These are phyloP conservation scores for Cucurbita ficifolia DNA, from an alignment of 306 rosid genomes.

Conservation along the genomic window DNA sequence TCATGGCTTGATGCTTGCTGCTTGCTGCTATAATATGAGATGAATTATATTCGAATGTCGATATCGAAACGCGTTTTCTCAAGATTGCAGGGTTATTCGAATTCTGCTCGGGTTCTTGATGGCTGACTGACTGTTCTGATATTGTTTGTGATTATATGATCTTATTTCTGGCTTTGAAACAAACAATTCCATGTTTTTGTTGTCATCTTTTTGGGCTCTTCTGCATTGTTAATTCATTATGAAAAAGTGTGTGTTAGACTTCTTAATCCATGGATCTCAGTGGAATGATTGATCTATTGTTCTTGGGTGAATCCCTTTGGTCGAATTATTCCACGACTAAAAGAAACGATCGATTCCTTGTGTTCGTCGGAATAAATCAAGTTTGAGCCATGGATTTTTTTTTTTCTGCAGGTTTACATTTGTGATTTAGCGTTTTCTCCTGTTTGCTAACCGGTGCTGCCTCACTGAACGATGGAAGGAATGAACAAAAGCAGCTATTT, in stretches of 20 bases:
- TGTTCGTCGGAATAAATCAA: neutral
- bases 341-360: neutral
- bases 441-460: conserved; percentile 60
- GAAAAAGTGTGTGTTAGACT: neutral
- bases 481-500: conserved; percentile 34
- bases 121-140: neutral
- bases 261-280: neutral
- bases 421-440: conserved; percentile 48
- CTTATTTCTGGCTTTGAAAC: neutral
- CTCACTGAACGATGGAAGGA: conserved; percentile 39
- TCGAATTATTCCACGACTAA: neutral
- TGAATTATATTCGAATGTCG: neutral
- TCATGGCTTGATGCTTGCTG: neutral
- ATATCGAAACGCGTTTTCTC: neutral
- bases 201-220: neutral
- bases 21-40: neutral
- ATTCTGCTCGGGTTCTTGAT: neutral
- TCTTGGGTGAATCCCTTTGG: neutral
- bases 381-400: neutral
- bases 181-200: neutral
- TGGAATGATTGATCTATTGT: neutral
- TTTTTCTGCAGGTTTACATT: conserved; percentile 48
- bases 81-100: no score
- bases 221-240: neutral
- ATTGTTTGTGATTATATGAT: neutral